A percentile compares a stretch with the other conserved stretches of the same genome.
Evolutionary conservation across 2,329 filamentous ascomycete species (phyloP).

Genomic region (Westerdykella ornata): DNA sequence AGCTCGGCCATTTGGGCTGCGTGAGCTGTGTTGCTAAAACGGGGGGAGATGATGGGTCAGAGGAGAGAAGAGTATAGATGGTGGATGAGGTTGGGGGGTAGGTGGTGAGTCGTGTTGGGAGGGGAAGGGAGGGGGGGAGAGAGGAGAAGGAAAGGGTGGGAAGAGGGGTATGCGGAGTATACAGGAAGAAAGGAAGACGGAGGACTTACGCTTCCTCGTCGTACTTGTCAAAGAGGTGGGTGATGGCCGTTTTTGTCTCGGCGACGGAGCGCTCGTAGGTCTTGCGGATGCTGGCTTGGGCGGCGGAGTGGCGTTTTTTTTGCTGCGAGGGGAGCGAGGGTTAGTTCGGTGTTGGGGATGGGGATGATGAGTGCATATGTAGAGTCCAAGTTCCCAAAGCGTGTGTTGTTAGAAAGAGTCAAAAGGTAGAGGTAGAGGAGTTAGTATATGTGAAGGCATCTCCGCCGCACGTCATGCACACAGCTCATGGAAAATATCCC

Average conservation of each 20-base stretch:
- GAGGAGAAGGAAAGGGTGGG: not conserved
- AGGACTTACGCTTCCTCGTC: constrained; percentile 23
- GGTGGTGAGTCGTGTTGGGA: constrained; percentile 2
- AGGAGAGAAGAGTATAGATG: not conserved
- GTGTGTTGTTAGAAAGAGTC: not conserved
- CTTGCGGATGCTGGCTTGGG: constrained; percentile 16
- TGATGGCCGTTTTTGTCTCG: constrained; percentile 14
- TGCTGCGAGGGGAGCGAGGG: constrained; percentile 13
- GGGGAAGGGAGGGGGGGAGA: not conserved
- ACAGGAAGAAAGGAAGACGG: not conserved
- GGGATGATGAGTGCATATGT: not conserved
- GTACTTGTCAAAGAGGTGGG: constrained; percentile 19
- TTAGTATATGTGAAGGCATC: not conserved
- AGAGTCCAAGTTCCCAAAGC: not conserved
- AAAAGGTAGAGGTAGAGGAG: not conserved
- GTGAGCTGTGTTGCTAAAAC: constrained; percentile 19
- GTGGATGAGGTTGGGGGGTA: not conserved
- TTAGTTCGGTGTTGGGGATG: not conserved
- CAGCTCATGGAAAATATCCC: no score
- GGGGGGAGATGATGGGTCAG: not conserved
- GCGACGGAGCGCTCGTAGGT: constrained; percentile 11
- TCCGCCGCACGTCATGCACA: no score
- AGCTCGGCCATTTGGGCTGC: constrained; percentile 21
- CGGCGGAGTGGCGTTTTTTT: constrained; percentile 19
- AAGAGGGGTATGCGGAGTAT: not conserved